Conservation (phyloP, 148 eudicot genomes). For the Bassia scoparia region DNA sequence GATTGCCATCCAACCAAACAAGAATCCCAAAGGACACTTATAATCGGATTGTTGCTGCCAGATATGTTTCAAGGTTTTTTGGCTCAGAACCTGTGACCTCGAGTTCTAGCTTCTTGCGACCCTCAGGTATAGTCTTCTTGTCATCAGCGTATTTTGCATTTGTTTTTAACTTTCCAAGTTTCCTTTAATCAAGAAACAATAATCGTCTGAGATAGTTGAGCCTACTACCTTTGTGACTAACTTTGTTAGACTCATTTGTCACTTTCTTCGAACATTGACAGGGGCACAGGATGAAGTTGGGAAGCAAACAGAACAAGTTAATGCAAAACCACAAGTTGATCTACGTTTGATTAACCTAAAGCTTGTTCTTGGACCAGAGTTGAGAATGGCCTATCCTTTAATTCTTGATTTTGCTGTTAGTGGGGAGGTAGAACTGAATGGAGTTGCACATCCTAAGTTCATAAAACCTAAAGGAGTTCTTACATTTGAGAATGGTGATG, state of each 20-base stretch:
- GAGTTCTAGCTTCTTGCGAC: constrained; percentile 42
- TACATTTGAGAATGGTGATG: constrained; percentile 93
- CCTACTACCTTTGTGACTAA: background rate
- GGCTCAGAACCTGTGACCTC: constrained; percentile 69
- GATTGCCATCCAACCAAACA: constrained; percentile 57
- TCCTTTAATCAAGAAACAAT: background rate
- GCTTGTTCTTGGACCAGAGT: constrained; percentile 91
- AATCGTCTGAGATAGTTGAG: background rate
- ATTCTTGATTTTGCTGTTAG: constrained; percentile 96
- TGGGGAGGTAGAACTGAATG: constrained; percentile 91
- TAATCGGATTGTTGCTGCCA: constrained; percentile 81
- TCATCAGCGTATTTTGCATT: background rate
- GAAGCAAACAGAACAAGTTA: constrained; percentile 66
- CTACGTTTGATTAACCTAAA: constrained; percentile 69
- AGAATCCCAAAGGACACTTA: constrained; percentile 55
- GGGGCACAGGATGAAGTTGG: constrained; percentile 71
- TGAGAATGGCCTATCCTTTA: constrained; percentile 89
- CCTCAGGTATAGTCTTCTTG: constrained; percentile 48
- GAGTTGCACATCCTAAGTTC: constrained; percentile 87
- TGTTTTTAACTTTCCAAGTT: background rate
- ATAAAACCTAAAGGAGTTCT: constrained; percentile 91
- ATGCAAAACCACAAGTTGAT: constrained; percentile 74
- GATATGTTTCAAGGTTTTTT: constrained; percentile 87
- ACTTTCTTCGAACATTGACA: constrained; percentile 29
- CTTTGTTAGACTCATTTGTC: constrained; percentile 15